Evolutionary conservation across 192 early-diverging fungal species (phyloP).

Genomic region (Podila clonocystis): DNA sequence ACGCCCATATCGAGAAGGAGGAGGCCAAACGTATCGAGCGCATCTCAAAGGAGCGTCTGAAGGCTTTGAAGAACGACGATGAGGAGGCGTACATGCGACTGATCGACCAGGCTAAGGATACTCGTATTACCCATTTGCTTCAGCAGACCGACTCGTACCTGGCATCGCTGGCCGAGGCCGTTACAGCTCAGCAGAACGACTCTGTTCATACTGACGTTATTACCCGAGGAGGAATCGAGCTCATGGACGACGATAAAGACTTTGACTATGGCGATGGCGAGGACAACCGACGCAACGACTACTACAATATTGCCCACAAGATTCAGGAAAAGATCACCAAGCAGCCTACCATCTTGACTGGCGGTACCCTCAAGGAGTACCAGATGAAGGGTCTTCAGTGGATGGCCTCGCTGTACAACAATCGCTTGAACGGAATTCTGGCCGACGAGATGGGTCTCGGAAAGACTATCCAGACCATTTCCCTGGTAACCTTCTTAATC

Average conservation of each 20-base stretch:
- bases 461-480: slow-evolving; percentile 95
- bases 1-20: slow-evolving; percentile 89
- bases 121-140: slow-evolving; percentile 91
- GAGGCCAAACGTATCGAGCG: slow-evolving; percentile 90
- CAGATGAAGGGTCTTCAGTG: slow-evolving; percentile 96
- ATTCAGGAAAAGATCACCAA: slow-evolving; percentile 77
- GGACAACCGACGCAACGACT: slow-evolving; percentile 69
- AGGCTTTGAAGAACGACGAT: slow-evolving; percentile 96
- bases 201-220: slow-evolving; percentile 52
- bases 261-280: slow-evolving; percentile 55
- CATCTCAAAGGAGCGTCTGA: slow-evolving; percentile 92
- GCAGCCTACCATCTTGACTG: slow-evolving; percentile 87
- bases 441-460: slow-evolving; percentile 97
- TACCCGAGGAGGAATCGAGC: slow-evolving; percentile 58
- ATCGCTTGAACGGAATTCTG: slow-evolving; percentile 96
- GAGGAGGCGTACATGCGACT: slow-evolving; percentile 97
- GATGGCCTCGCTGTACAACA: slow-evolving; percentile 99
- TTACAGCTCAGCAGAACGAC: slow-evolving; percentile 83
- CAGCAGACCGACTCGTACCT: slow-evolving; percentile 91
- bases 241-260: slow-evolving; percentile 61
- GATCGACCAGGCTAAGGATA: slow-evolving; percentile 96
- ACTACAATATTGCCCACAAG: slow-evolving; percentile 90
- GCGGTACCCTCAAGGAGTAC: slow-evolving; percentile 96
- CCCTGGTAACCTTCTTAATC: slow-evolving; percentile 94
- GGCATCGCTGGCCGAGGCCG: slow-evolving; percentile 83